Conservation (phyloP, 768 basidiomycete species). For the Botryobasidium botryosum region DNA sequence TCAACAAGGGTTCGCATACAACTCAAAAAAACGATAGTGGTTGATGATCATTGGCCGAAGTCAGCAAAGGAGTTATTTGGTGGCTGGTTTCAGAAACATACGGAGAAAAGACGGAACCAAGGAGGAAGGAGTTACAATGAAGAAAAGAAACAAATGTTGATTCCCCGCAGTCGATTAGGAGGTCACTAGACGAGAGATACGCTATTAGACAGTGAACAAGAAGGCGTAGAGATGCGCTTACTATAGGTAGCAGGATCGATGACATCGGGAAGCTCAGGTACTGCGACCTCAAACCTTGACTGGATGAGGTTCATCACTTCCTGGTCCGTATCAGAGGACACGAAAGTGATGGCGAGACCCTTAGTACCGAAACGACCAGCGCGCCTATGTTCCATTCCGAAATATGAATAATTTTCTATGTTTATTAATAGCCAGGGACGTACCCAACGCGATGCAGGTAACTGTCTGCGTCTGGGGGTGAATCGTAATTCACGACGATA, state of each 20-base stretch:
- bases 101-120: neutral
- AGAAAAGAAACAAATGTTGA: neutral
- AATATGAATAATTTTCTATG: slow-evolving; percentile 7
- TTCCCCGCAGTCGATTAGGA: no score
- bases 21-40: no score
- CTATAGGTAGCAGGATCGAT: slow-evolving; percentile 94
- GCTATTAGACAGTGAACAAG: slow-evolving; percentile 15
- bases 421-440: no score
- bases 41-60: no score
- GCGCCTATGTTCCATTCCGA: slow-evolving; percentile 48
- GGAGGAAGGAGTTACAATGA: neutral
- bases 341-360: slow-evolving; percentile 95
- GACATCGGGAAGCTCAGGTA: slow-evolving; percentile 84
- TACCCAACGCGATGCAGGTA: slow-evolving; percentile 97
- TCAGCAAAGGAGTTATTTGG: neutral
- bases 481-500: slow-evolving; percentile 98
- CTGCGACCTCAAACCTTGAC: slow-evolving; percentile 91
- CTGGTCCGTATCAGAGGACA: slow-evolving; percentile 80
- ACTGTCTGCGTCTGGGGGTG: slow-evolving; percentile 90
- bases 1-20: no score
- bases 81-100: neutral
- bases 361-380: slow-evolving; percentile 99
- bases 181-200: neutral
- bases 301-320: slow-evolving; percentile 93
- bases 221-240: slow-evolving; percentile 27